Evolutionary conservation across 1,284 basidiomycete species (phyloP), one percentile per base, ranked within the genome.

Genomic region (Dichomitus squalens): DNA sequence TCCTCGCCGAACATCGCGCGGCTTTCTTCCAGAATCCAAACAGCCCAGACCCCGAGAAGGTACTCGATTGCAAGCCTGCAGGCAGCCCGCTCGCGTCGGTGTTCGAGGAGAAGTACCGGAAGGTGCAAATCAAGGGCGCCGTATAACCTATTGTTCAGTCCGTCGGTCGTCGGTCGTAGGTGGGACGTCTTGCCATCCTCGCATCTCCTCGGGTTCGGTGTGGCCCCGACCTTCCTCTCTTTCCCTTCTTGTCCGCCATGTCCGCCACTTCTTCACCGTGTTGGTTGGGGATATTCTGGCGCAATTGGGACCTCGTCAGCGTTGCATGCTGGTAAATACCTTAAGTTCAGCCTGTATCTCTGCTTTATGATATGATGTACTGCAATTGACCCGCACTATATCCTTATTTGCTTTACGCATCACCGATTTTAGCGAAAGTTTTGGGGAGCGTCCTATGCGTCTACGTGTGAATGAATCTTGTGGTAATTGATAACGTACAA

Each of bases 91-190:
- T 93, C 57, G 70, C 77, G 35, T 79, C 84, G 64, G 78, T 77
- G 20, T 86, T 84, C 68, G 89, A 91, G 68, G 83, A 85, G 71
- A 92, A 87, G 73, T 92, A 91, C 70, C 82, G 88, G 66, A 89
- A 84, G 73, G 81, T 92, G 60, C 78, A 79, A 63, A 91, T 92
- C 73, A 90, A 80, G 75, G 90, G 90, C 67, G 73, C 74, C 23
- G 75, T 79, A 65, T 73, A 65, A 64, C 44, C 53, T 47, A 52
- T 55, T 49, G 44, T 50, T 39, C 27, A 39, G 2, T 12, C 34
- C 25, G 14, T 31, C 11, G 21, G 23, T 21, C 27, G 38, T 20
- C 36, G 44, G 44, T 47, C 14, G 48, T 49, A 35, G 48, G 33
- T 35, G 48, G 48, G 23, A 38, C 48, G 34, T 35, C 34, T 49